Evolutionary conservation across 345 rosid species (phyloP).

Genomic region (Sonneratia alba): DNA sequence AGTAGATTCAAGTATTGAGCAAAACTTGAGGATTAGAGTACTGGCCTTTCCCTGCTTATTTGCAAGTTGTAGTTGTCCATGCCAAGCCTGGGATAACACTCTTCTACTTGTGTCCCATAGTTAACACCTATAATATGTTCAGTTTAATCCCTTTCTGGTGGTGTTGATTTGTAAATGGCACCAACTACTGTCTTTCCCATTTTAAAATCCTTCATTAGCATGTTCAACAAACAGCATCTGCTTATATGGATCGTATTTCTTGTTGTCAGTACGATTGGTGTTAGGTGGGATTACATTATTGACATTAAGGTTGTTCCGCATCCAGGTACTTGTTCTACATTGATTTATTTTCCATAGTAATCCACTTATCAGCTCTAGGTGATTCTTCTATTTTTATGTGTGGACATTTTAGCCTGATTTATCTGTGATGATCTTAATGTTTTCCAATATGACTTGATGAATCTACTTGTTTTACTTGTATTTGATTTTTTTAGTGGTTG

Average conservation of each 20-base stretch:
- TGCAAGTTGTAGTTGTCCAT: too few relatives aligned
- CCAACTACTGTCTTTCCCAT: background rate
- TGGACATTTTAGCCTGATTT: background rate
- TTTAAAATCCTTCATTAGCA: background rate
- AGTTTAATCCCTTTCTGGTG: background rate
- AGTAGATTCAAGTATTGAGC: too few relatives aligned
- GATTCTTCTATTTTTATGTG: background rate
- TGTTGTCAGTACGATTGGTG: slow-evolving; percentile 63
- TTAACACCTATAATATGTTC: background rate
- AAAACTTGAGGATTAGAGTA: too few relatives aligned
- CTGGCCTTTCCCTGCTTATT: too few relatives aligned
- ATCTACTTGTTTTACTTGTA: background rate
- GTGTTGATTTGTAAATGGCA: background rate
- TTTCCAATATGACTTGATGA: background rate
- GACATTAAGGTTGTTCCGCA: slow-evolving; percentile 71
- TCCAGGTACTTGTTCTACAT: slow-evolving; percentile 48
- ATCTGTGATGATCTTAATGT: background rate
- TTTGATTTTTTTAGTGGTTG: background rate
- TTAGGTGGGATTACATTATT: slow-evolving; percentile 63
- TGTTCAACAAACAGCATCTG: background rate
- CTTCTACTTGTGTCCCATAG: background rate
- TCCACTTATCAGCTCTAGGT: background rate
- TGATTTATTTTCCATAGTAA: background rate
- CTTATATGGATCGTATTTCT: background rate
- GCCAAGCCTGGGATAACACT: too few relatives aligned